phyloP scores from a whole-genome alignment of 75 land plant species.

The Larix kaempferi region DNA sequence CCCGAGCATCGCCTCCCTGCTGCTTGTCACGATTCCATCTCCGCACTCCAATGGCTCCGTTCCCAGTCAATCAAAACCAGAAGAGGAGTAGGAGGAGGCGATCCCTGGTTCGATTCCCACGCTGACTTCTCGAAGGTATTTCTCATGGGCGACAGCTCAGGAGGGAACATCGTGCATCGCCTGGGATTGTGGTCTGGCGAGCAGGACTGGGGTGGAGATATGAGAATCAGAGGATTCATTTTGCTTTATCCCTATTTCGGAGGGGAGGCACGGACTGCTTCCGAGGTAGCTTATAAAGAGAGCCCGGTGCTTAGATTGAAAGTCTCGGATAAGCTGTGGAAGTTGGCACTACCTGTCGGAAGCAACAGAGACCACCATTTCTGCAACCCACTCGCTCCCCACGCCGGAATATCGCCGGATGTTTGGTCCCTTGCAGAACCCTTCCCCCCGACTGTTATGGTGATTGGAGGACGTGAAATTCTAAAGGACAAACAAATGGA shows the following conservation, averaged over 20 bases:
- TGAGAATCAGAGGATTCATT: conserved; percentile 30
- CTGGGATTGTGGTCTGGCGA: conserved; percentile 18
- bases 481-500: too few species aligned
- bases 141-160: conserved; percentile 60
- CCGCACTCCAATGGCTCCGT: conserved; percentile 30
- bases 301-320: too few species aligned
- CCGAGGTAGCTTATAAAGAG: too few species aligned
- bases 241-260: conserved; percentile 57
- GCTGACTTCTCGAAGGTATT: conserved; percentile 27
- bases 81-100: accelerated
- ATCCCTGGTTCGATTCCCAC: background rate
- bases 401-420: too few species aligned
- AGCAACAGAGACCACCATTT: conserved; percentile 43
- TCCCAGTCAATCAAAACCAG: background rate
- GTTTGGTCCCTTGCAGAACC: too few species aligned
- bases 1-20: conserved; percentile 54
- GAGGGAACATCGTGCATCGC: conserved; percentile 47
- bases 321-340: conserved; percentile 37
- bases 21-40: conserved; percentile 42
- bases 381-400: conserved; percentile 34
- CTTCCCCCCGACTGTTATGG: too few species aligned
- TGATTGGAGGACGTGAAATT: too few species aligned
- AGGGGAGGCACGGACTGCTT: conserved; percentile 32
- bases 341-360: conserved; percentile 44
- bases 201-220: conserved; percentile 17